Conservation (phyloP, 1,284 basidiomycete species). For the Fomitopsis pinicola region DNA sequence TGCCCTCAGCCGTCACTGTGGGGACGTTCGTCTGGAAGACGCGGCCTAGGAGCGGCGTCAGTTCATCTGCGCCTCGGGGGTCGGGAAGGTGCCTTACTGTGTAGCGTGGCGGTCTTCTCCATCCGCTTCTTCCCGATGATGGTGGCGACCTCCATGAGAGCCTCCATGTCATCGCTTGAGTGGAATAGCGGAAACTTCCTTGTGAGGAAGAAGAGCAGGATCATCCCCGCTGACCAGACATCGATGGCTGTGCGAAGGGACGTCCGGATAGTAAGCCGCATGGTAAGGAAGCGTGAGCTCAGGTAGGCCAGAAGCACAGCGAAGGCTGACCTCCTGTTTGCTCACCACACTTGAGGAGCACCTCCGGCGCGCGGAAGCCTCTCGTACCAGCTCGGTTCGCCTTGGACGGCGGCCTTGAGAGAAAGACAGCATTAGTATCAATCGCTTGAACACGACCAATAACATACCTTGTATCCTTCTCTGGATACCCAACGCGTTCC, state of each 20-base stretch:
- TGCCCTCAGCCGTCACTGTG: constrained; percentile 60
- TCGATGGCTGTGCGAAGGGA: constrained; percentile 70
- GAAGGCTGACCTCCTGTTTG: constrained; percentile 79
- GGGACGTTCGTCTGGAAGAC: constrained; percentile 86
- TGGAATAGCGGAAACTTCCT: constrained; percentile 95
- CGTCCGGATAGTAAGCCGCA: constrained; percentile 7
- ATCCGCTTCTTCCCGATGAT: constrained; percentile 84
- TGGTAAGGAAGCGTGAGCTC: not conserved
- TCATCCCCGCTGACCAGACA: constrained; percentile 93
- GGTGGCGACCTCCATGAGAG: constrained; percentile 89
- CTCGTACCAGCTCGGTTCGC: constrained; percentile 96
- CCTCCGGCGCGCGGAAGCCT: constrained; percentile 96
- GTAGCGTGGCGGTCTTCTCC: constrained; percentile 84
- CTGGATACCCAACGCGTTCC: constrained; percentile 71
- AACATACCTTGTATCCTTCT: constrained; percentile 44
- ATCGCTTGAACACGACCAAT: not conserved
- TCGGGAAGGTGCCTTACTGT: constrained; percentile 58
- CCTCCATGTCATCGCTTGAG: constrained; percentile 92
- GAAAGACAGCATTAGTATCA: too few species aligned
- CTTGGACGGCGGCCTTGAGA: constrained; percentile 73
- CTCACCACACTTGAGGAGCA: constrained; percentile 91
- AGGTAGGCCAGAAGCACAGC: not conserved
- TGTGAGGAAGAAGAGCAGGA: constrained; percentile 89
- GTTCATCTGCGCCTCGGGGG: not conserved
- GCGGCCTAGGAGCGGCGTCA: constrained; percentile 53